phyloP scores from a whole-genome alignment of 2,329 filamentous ascomycete genomes.

The Blastomyces percursus region DNA sequence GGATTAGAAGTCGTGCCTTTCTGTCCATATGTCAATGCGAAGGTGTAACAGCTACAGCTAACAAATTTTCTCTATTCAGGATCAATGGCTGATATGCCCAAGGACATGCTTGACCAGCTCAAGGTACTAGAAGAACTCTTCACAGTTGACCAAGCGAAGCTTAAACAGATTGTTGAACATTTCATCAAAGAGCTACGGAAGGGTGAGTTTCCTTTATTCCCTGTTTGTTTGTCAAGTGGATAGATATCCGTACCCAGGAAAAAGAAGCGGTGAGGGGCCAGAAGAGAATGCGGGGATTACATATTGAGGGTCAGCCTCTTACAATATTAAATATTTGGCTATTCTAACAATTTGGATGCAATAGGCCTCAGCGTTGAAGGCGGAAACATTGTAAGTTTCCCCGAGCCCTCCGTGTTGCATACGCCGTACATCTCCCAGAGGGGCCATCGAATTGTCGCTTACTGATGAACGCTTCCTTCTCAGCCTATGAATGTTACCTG shows the following conservation, averaged over 20 bases:
- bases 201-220: constrained; percentile 42
- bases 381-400: constrained; percentile 69
- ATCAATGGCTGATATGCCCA: constrained; percentile 83
- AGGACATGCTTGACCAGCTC: constrained; percentile 71
- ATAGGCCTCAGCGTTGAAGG: constrained; percentile 73
- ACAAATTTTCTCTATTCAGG: constrained; percentile 40
- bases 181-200: constrained; percentile 83
- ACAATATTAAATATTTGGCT: not conserved
- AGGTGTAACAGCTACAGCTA: not conserved
- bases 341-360: not conserved
- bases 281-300: not conserved
- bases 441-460: not conserved
- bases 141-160: constrained; percentile 62
- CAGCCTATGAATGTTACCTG: constrained; percentile 97
- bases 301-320: not conserved
- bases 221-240: not conserved
- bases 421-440: not conserved
- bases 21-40: not conserved
- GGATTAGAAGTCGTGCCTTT: not conserved
- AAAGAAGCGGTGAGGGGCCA: not conserved
- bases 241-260: constrained; percentile 3
- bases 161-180: constrained; percentile 83
- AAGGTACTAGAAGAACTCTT: constrained; percentile 74
- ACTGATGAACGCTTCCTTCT: constrained; percentile 13
- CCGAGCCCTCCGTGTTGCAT: not conserved